Conservation (phyloP, 306 rosid species). For the Lathyrus oleraceus region DNA sequence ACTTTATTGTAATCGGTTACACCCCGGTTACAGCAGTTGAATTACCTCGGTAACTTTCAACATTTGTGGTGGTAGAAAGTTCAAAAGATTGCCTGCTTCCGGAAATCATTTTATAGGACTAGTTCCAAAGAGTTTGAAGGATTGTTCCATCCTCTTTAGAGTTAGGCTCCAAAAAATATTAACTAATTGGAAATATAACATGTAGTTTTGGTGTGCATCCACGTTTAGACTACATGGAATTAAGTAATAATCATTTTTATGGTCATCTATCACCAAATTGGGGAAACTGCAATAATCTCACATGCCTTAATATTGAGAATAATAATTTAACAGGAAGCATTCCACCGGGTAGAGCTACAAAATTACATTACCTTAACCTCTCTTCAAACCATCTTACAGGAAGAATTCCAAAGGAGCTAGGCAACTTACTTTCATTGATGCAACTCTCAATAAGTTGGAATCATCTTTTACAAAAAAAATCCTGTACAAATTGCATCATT, state of each 20-base stretch:
- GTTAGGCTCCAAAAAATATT: neutral
- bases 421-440: no score
- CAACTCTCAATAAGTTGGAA: no score
- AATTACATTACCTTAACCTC: neutral
- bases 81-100: fast-evolving
- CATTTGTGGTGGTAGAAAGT: neutral
- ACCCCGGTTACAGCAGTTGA: no score
- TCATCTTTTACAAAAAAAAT: no score
- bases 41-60: no score
- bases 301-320: neutral
- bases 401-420: no score
- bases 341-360: neutral
- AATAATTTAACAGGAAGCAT: neutral
- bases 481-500: no score
- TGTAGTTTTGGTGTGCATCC: neutral
- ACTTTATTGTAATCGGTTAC: no score
- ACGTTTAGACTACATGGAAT: neutral
- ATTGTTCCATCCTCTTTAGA: neutral
- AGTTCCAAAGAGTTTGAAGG: neutral
- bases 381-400: no score
- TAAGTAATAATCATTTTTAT: neutral
- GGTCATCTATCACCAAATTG: neutral
- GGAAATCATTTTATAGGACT: neutral
- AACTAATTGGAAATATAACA: neutral
- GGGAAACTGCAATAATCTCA: constrained; percentile 1